Conservation (phyloP, 2,329 filamentous ascomycete species). For the Dactylonectria macrodidyma region DNA sequence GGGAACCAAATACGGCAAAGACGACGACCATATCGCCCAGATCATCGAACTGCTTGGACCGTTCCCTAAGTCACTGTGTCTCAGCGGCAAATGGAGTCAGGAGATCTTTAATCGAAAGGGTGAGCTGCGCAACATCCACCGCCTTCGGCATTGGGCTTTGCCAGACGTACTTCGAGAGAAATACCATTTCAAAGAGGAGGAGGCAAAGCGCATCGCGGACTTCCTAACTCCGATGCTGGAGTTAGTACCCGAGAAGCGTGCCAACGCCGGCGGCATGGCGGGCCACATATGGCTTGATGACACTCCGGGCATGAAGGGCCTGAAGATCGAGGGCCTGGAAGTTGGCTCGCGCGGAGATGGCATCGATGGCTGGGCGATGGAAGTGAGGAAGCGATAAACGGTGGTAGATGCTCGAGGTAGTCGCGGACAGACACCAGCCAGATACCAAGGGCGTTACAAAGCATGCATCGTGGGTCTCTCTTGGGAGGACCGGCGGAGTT, state of each 20-base stretch:
- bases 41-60: constrained; percentile 97
- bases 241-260: constrained; percentile 87
- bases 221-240: constrained; percentile 95
- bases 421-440: constrained; percentile 36
- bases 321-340: constrained; percentile 79
- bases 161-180: constrained; percentile 95
- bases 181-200: constrained; percentile 92
- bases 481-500: constrained; percentile 34
- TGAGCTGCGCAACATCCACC: constrained; percentile 96
- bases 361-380: constrained; percentile 93
- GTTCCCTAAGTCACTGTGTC: constrained; percentile 92
- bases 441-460: constrained; percentile 25
- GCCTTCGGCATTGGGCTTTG: constrained; percentile 94
- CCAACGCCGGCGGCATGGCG: constrained; percentile 97
- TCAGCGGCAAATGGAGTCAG: constrained; percentile 96
- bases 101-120: constrained; percentile 99
- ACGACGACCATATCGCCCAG: constrained; percentile 98
- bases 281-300: constrained; percentile 87
- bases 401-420: constrained; percentile 37
- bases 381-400: constrained; percentile 84
- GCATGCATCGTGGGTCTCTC: constrained; percentile 31
- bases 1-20: constrained; percentile 98
- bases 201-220: constrained; percentile 82
- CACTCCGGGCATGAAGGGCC: constrained; percentile 88
- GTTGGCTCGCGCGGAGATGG: constrained; percentile 90